These are phyloP conservation scores for Alternaria metachromatica DNA, from an alignment of 2,329 filamentous ascomycete genomes.

Conservation along the genomic window DNA sequence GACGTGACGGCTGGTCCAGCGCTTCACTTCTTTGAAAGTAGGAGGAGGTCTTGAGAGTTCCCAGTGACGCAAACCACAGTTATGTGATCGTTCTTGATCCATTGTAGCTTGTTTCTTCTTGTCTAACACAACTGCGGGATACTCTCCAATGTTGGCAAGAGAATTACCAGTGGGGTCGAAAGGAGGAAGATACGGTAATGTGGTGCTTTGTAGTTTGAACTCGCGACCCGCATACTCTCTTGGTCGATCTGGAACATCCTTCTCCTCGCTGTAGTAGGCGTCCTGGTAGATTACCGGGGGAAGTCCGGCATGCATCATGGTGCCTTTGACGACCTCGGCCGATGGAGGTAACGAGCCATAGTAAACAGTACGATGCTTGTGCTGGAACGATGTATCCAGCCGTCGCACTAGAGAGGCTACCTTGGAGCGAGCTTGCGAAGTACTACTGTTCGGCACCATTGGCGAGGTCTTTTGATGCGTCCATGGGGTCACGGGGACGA, in stretches of 20 bases:
- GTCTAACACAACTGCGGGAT: conserved; percentile 57
- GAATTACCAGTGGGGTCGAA: conserved; percentile 73
- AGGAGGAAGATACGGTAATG: conserved; percentile 77
- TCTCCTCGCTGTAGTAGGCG: conserved; percentile 83
- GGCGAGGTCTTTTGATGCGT: conserved; percentile 39
- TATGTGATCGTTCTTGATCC: conserved; percentile 60
- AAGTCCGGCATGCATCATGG: conserved; percentile 63
- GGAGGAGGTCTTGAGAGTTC: conserved; percentile 77
- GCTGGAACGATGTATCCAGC: conserved; percentile 26
- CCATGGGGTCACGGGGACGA: conserved; percentile 42
- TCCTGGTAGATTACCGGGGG: conserved; percentile 81
- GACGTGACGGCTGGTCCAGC: conserved; percentile 65
- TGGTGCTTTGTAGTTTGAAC: conserved; percentile 77
- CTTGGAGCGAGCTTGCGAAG: conserved; percentile 22
- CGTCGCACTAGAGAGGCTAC: conserved; percentile 23
- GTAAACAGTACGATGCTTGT: conserved; percentile 35
- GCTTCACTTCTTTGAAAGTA: conserved; percentile 69
- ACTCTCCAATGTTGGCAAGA: conserved; percentile 63
- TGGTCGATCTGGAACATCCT: conserved; percentile 77
- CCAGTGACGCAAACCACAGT: conserved; percentile 75
- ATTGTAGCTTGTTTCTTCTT: conserved; percentile 58
- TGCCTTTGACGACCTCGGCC: conserved; percentile 57
- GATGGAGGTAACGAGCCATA: conserved; percentile 52
- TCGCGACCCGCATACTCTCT: conserved; percentile 89
- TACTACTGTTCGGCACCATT: conserved; percentile 19